phyloP scores from a whole-genome alignment of 129 eudicot species.

The Deinandra increscens region DNA sequence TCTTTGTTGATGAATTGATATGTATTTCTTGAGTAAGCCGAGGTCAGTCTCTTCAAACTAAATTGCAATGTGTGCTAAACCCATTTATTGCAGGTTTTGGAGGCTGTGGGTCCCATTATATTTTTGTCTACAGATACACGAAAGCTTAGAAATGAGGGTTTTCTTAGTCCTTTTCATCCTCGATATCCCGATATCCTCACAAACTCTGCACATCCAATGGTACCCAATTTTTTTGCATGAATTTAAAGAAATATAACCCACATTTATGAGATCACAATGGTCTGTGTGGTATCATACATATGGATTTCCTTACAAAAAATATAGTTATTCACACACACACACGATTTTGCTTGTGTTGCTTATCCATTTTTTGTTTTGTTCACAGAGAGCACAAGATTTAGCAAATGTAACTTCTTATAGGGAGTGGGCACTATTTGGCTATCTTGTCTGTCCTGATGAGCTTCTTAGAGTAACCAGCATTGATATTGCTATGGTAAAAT shows the following conservation, averaged over 20 bases:
- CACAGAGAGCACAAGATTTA: constrained; percentile 96
- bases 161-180: constrained; percentile 98
- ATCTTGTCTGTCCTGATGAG: constrained; percentile 98
- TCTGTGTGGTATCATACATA: constrained; percentile 8
- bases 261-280: constrained; percentile 4
- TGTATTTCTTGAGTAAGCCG: constrained; percentile 14
- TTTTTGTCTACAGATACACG: constrained; percentile 94
- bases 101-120: constrained; percentile 95
- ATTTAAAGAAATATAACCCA: constrained; percentile 5
- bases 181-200: constrained; percentile 98
- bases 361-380: constrained; percentile 17
- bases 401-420: constrained; percentile 95
- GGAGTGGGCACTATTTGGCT: constrained; percentile 97
- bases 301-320: constrained; percentile 4
- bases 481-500: constrained; percentile 90
- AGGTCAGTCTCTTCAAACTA: constrained; percentile 16
- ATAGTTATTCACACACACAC: constrained; percentile 2
- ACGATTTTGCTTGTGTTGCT: background rate
- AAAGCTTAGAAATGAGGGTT: constrained; percentile 98
- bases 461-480: constrained; percentile 99
- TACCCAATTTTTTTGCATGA: constrained; percentile 27
- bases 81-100: constrained; percentile 66
- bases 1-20: background rate
- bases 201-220: constrained; percentile 99
- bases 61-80: constrained; percentile 16